These are phyloP conservation scores for Escovopsis weberi DNA, from an alignment of 2,329 filamentous ascomycete species.

Conservation along the genomic window DNA sequence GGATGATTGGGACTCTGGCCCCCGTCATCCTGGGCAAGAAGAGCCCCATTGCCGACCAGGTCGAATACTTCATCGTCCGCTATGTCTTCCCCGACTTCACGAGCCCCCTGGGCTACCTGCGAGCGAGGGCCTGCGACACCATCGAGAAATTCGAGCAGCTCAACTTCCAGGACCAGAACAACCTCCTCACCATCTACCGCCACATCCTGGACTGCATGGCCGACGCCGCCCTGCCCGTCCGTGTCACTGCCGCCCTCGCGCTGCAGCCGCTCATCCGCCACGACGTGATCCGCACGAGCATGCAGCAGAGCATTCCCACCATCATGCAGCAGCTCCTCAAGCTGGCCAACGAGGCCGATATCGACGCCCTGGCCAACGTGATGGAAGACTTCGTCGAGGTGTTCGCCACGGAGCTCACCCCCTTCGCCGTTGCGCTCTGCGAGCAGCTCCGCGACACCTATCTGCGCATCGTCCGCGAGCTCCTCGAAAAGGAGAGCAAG, in stretches of 20 bases:
- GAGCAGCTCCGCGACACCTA: constrained; percentile 96
- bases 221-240: constrained; percentile 80
- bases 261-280: constrained; percentile 92
- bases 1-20: constrained; percentile 93
- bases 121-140: constrained; percentile 89
- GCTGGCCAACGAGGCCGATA: constrained; percentile 92
- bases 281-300: constrained; percentile 82
- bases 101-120: constrained; percentile 79
- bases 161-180: constrained; percentile 92
- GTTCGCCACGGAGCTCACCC: constrained; percentile 90
- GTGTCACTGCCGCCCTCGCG: constrained; percentile 85
- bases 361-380: constrained; percentile 91
- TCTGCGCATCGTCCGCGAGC: constrained; percentile 78
- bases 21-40: constrained; percentile 95
- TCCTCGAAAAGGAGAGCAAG: constrained; percentile 75
- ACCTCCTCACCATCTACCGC: constrained; percentile 88
- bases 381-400: constrained; percentile 99
- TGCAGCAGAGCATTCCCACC: constrained; percentile 95
- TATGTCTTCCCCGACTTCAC: constrained; percentile 98
- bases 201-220: constrained; percentile 97
- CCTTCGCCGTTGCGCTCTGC: constrained; percentile 89
- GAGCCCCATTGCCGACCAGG: constrained; percentile 92
- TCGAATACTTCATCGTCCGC: constrained; percentile 95
- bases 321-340: constrained; percentile 99
- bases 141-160: constrained; percentile 96